Evolutionary conservation across 805 yeast genomes (phyloP).

Genomic region (Torulaspora quercuum): DNA sequence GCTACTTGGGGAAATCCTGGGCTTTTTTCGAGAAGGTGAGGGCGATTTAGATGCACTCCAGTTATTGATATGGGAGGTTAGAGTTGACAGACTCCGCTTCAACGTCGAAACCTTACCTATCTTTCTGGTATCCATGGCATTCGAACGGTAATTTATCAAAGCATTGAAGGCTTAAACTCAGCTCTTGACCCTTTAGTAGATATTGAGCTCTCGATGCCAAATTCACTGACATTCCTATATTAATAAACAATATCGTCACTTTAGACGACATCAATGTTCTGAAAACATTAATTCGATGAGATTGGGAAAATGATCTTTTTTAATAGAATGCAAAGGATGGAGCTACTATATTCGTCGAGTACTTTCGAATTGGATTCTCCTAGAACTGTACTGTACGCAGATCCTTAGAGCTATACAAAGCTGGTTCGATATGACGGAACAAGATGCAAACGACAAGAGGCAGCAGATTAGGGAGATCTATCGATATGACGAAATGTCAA

Average conservation of each 20-base stretch:
- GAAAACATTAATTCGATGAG: slow-evolving; percentile 1
- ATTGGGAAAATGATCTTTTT: slow-evolving; percentile 4
- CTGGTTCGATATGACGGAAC: slow-evolving; percentile 23
- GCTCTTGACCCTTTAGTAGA: no score
- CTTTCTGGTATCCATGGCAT: slow-evolving; percentile 9
- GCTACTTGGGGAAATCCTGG: slow-evolving; percentile 1
- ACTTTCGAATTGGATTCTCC: no score
- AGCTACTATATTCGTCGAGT: no score
- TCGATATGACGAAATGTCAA: slow-evolving; percentile 72
- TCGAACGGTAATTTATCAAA: not conserved
- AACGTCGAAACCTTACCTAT: slow-evolving; percentile 11
- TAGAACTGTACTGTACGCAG: no score
- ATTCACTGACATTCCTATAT: no score
- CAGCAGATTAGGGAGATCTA: slow-evolving; percentile 39
- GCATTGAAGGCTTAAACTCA: no score
- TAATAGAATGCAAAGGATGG: no score
- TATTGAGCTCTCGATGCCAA: no score
- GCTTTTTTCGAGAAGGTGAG: slow-evolving; percentile 19
- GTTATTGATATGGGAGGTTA: slow-evolving; percentile 25
- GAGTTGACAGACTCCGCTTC: slow-evolving; percentile 25
- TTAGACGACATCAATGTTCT: not conserved
- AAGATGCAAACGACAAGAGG: slow-evolving; percentile 14
- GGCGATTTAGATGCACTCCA: slow-evolving; percentile 21
- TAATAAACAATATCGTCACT: not conserved
- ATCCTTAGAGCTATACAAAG: no score